Evolutionary conservation across 257 asterid species (phyloP), one percentile per base, ranked within the genome.

Genomic region (Nicotiana benthamiana): DNA sequence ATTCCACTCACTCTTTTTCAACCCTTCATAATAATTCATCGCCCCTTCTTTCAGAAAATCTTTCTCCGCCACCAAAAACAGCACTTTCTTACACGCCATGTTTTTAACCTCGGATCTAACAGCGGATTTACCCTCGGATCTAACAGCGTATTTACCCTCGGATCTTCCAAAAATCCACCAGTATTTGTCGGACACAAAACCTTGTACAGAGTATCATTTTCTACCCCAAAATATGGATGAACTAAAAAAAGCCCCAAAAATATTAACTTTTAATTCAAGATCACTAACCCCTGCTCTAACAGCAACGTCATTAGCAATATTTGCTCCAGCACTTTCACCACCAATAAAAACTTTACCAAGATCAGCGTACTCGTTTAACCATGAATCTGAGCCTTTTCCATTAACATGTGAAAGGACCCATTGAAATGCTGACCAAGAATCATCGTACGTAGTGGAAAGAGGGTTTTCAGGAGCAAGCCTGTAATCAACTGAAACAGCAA

Each of bases 251-350:
- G 1, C 18, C 94, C 97, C 11, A 20, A 67, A 67, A 43, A 90
- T 63, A 4, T 84, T 85, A 84, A 85, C 86, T 36, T 85, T 30
- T 16, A 85, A 88, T 46, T 5, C 51, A 63, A 77, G 27, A 1
- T 67, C 20, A 16, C 70, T 63, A 0, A 52, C 81, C n/a, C 97
- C 97, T 0, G 93, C 92, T 17, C 94, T 59, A 5, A 93, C 36
- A 4, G 87, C 92, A 51, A 88, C 85, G 83, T 90, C 89, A 59
- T 89, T 87, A 5, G 90, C 91, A 2, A 93, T 89, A n/a, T 75
- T 91, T 0, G 88, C 96, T 1, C 98, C 97, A 1, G 97, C 96
- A 80, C 97, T 93, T 80, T 93, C 97, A 16, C 98, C 98, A 0
- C 92, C 95, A 1, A 93, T 0, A 8, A 85, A 92, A 70, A 92